Evolutionary conservation across 2,329 filamentous ascomycete species (phyloP), one percentile per base, ranked within the genome.

Genomic region (Phialocephala sp.): DNA sequence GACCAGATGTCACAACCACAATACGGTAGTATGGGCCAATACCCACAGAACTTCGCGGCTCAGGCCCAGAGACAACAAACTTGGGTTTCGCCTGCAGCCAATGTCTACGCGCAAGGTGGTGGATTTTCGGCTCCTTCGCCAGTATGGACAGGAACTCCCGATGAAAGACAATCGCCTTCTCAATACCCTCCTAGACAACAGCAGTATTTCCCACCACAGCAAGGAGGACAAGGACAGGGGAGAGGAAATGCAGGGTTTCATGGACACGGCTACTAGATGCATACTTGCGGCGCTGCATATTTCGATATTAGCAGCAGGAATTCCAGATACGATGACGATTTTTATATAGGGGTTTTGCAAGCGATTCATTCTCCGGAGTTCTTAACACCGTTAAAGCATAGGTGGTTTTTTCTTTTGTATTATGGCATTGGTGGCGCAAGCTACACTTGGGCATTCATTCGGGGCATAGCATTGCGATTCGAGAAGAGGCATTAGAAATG

Each of bases 61-160:
- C 76, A 76, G 43, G 70, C 67, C 15, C 76, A 76, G 32, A 72
- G 70, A 59, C 73, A 74, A 60, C 73, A 75, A 39, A 68, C 64
- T 8, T 77, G 73, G 67, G 72, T 74, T 41, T 68, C 76, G 4
- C 74, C 77, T 27, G 69, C 73, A 47, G 72, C 75, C 1, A 72
- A 73, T 47, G 71, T 69, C 0, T 77, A 72, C 58, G 75, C 76
- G 41, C 77, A 77, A 62, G 75, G 78, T 39, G 78, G 76, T 8
- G 75, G 73, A 39, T 80, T 77, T 76, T 63, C 69, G 15, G 66
- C 73, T 8, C 73, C 76, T n/a, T 63, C 65, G 32, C 65, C 68
- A 36, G 63, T 36, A 37, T 69, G 50, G 43, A 27, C 63, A 4
- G 32, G 22, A 5, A n/a, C 55, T 24, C 63, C 64, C 22, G 66